phyloP scores from a whole-genome alignment of 768 basidiomycete genomes.

The Amanita pallidorosea region DNA sequence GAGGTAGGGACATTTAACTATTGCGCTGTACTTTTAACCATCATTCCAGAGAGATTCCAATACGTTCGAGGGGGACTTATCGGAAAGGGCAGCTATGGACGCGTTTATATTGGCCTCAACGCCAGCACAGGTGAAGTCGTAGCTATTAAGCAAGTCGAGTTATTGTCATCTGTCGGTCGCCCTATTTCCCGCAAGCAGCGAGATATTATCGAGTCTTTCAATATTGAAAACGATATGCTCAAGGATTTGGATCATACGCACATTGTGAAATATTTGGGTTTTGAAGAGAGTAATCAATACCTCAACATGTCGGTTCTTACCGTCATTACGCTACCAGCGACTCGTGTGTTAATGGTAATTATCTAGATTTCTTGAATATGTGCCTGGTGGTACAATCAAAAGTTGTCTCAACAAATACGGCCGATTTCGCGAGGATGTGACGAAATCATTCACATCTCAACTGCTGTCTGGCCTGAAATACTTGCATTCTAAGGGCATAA shows the following conservation, averaged over 20 bases:
- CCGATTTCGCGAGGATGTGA: conserved; percentile 73
- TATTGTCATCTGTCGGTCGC: conserved; percentile 66
- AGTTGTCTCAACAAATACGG: conserved; percentile 70
- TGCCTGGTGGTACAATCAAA: conserved; percentile 89
- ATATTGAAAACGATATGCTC: conserved; percentile 78
- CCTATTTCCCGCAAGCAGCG: conserved; percentile 46
- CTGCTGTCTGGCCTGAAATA: conserved; percentile 83
- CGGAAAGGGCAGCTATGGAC: conserved; percentile 89
- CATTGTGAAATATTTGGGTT: conserved; percentile 88
- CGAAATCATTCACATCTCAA: conserved; percentile 78
- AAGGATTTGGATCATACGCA: conserved; percentile 84
- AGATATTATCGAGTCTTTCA: conserved; percentile 69
- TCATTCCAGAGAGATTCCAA: conserved; percentile 53
- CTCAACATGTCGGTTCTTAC: conserved; percentile 61
- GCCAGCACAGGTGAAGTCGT: conserved; percentile 87
- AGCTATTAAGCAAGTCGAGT: conserved; percentile 94
- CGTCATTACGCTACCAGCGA: neutral
- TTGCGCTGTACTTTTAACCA: neutral
- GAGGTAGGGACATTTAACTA: neutral
- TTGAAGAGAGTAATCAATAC: conserved; percentile 62
- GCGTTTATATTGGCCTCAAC: conserved; percentile 86
- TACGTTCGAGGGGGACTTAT: conserved; percentile 92
- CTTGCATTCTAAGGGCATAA: conserved; percentile 73
- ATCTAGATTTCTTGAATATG: conserved; percentile 85
- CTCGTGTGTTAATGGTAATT: neutral